Base-by-base conservation (phyloP, 164 flowering plant species). In the Vitis rotundifolia region DNA sequence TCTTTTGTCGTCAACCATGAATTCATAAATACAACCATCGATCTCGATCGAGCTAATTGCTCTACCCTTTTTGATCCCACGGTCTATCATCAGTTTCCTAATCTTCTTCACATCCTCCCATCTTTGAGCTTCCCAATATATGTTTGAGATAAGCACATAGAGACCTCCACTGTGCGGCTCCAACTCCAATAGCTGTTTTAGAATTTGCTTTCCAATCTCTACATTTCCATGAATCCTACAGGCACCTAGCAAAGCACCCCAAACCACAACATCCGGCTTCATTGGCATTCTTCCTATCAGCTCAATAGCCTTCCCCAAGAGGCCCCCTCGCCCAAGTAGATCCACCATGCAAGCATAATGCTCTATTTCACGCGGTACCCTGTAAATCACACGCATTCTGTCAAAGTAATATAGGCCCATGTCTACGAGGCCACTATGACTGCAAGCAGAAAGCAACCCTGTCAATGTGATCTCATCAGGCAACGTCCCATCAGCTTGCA, bases 261-360 rank as follows among this genome's bases (percentile, higher is more conserved):
- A 85, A 12, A 86, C 57, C 4, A 84, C 84, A 19, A 77, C 64
- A 69, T 88, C 88, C 0, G 88, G 87, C 68, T 75, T 84, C 80
- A 81, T 77, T 13, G 84, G 79, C 89, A 88, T 86, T 54, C 37
- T 16, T 55, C 70, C 75, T 13, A 88, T 78, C 18, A 88, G 60
- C 66, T 74, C 29, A 9, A 79, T 37, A 11, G 89, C 89, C 66
- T 84, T 88, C 28, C 51, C 68, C 22, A 86, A 63, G 29, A 58
- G 62, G 14, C 91, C 89, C 11, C 76, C 77, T 63, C 89, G 79
- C 18, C 89, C 86, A 37, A 85, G 77, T 22, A 87, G 77, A 75
- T 85, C 89, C 19, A 85, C 79, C 86, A 82, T 78, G 68, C 91
- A 87, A 54, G 87, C 86, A 76, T 76, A 87, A 49, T 85, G 89